phyloP scores from a whole-genome alignment of 371 early-diverging fungal species.

The Lichtheimia ornata region DNA sequence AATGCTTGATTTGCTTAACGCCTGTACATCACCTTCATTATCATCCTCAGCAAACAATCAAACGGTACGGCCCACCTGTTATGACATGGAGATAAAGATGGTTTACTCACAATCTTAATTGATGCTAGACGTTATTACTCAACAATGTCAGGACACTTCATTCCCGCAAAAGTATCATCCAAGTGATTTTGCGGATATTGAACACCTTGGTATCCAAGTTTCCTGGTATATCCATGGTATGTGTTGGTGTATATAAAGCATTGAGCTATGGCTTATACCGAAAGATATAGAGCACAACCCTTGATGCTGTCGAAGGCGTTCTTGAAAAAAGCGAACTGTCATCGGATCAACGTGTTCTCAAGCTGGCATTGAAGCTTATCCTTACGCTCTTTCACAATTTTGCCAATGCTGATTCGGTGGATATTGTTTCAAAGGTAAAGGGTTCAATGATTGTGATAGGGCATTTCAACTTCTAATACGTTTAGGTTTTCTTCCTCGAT shows the following conservation, averaged over 20 bases:
- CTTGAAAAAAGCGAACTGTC: conserved; percentile 28
- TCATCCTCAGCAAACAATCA: too few relatives aligned
- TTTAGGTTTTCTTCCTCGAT: neutral
- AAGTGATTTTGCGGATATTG: neutral
- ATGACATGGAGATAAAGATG: too few relatives aligned
- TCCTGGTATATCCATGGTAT: neutral
- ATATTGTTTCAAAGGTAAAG: conserved; percentile 30
- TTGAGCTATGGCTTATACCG: neutral
- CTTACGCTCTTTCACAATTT: conserved; percentile 32
- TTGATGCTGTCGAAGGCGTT: conserved; percentile 31
- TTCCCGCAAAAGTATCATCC: neutral
- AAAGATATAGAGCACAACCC: conserved; percentile 6
- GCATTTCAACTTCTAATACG: neutral
- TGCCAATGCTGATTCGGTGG: conserved; percentile 21
- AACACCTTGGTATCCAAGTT: neutral
- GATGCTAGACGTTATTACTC: too few relatives aligned
- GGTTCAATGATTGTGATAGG: conserved; percentile 4
- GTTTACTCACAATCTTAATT: too few relatives aligned
- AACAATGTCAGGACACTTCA: too few relatives aligned
- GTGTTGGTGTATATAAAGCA: neutral
- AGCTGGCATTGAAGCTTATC: conserved; percentile 38
- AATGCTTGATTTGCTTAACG: neutral
- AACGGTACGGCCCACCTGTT: too few relatives aligned
- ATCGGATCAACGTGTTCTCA: conserved; percentile 51
- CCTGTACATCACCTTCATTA: neutral